Evolutionary conservation across 768 basidiomycete species (phyloP), one percentile per base, ranked within the genome.

Genomic region (Suillus luteus): DNA sequence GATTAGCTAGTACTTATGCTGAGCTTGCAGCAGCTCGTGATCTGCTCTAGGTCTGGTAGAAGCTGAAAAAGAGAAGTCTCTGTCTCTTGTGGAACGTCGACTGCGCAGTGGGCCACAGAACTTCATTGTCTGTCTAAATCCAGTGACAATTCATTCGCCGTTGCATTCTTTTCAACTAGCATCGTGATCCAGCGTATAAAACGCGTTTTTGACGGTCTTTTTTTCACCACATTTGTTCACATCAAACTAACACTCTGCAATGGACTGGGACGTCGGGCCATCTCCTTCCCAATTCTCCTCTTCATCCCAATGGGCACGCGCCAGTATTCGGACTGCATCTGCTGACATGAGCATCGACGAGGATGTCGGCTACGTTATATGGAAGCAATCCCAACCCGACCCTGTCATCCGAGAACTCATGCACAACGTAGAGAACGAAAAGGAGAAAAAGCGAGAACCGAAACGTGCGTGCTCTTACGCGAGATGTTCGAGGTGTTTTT

Each of bases 271-370:
- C 40, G 19, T 58, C 0, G 51, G 51, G 9, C 57, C 57, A 31
- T 58, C 57, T 3, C 57, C 57, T 27, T 58, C 57, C 5, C 57
- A 58, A 58, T 58, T 58, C 8, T 11, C 57, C 27, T 58, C 57
- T 12, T 41, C 57, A 19, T 58, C 57, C 6, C 57, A 58, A 58
- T 58, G 57, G 57, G 57, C 35, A 5, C 57, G 57, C 11, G 57
- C 57, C 10, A 41, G 17, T 11, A 58, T 17, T 17, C 38, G 57
- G 17, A 17, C 40, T 19, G 10, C 38, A 58, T 41, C 57, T 41
- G 24, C 40, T 3, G 17, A 58, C 17, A 58, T 10, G 55, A 57
- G 55, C 37, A 22, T 38, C n/a, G 55, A 40, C 17, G 38, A 41
- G 10, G 40, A 58, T 10, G 57, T 24, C 5, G 55, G 55, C 3